phyloP scores from a whole-genome alignment of 202 grass and related monocot species.

The Zizania palustris region DNA sequence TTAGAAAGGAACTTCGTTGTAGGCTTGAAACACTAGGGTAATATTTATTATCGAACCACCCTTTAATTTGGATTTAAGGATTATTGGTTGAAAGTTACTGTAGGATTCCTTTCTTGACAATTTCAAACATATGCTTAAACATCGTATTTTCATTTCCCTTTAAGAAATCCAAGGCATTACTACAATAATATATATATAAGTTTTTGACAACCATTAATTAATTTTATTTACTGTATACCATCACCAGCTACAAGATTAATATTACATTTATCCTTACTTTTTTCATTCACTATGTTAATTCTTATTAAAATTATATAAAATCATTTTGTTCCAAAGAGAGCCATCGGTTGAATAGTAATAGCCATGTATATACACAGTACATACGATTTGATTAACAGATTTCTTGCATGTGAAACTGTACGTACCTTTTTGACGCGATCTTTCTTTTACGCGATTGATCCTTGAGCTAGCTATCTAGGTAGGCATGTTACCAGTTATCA shows the following conservation, averaged over 20 bases:
- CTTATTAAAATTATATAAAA: too few species aligned
- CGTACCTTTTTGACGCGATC: not conserved
- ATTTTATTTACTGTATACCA: too few species aligned
- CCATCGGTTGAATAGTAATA: not conserved
- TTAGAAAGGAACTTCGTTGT: too few species aligned
- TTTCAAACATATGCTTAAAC: not conserved
- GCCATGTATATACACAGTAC: too few species aligned
- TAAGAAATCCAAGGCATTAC: not conserved
- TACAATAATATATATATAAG: too few species aligned
- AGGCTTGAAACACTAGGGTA: too few species aligned
- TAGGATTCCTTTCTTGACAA: not conserved
- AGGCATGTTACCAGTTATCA: conserved; percentile 38
- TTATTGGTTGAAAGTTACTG: not conserved
- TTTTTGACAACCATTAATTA: too few species aligned
- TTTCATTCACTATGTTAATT: too few species aligned
- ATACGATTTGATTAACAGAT: not conserved
- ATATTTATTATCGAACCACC: not conserved
- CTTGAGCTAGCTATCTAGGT: not conserved
- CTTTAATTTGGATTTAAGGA: not conserved
- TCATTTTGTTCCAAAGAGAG: too few species aligned
- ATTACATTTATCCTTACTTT: too few species aligned
- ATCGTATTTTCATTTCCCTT: not conserved
- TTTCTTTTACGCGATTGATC: not conserved
- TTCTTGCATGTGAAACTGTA: not conserved
- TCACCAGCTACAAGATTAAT: too few species aligned